phyloP scores from a whole-genome alignment of 306 rosid species.

The Urtica urens region DNA sequence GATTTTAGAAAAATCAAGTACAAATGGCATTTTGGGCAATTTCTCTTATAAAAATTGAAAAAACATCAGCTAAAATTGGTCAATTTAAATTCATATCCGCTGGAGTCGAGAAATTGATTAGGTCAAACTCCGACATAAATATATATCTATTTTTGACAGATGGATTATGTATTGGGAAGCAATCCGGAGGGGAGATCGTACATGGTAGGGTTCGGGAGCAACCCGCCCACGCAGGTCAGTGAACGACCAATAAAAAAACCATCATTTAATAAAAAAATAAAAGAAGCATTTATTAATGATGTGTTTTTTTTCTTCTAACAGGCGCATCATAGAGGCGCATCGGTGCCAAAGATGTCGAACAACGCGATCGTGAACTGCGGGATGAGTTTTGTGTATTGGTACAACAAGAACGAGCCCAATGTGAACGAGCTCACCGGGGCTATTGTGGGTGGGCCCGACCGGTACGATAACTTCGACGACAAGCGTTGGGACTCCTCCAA shows the following conservation, averaged over 20 bases:
- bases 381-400: constrained; percentile 42
- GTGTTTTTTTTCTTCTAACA: too few relatives aligned
- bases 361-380: constrained; percentile 20
- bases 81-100: too few relatives aligned
- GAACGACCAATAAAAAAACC: too few relatives aligned
- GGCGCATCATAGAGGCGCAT: constrained; percentile 88
- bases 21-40: too few relatives aligned
- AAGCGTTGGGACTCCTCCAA: constrained; percentile 49
- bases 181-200: constrained; percentile 64
- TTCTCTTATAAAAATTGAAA: too few relatives aligned
- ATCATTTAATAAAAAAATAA: too few relatives aligned
- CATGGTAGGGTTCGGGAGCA: constrained; percentile 76
- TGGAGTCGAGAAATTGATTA: too few relatives aligned
- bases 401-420: constrained; percentile 38
- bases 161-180: constrained; percentile 63
- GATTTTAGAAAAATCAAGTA: too few relatives aligned
- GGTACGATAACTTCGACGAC: constrained; percentile 45
- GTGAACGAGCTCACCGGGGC: constrained; percentile 83
- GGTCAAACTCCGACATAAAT: too few relatives aligned
- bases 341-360: constrained; percentile 26
- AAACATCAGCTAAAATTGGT: too few relatives aligned
- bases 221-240: constrained; percentile 62
- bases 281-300: too few relatives aligned
- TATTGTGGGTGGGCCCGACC: constrained; percentile 75
- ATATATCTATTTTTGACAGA: constrained; percentile 31